phyloP scores from a whole-genome alignment of 225 moss, liverwort and hornwort genomes.

The Anthoceros angustus region DNA sequence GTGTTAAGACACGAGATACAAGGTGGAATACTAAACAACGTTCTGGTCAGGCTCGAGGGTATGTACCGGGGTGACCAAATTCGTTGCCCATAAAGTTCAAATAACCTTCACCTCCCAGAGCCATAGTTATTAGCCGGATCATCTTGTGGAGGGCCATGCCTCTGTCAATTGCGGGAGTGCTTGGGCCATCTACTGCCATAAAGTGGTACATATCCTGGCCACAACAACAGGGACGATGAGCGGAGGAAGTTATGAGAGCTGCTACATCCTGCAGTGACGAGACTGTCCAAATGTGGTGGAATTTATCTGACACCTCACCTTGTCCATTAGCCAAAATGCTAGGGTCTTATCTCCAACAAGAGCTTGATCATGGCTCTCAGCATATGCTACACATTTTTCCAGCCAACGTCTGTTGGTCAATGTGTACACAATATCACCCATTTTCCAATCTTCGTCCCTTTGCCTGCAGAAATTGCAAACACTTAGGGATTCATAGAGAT shows the following conservation, averaged over 20 bases:
- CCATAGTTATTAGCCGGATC: constrained; percentile 9
- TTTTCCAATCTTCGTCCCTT: constrained; percentile 6
- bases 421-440: constrained; percentile 7
- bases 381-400: constrained; percentile 9
- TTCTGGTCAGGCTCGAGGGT: not conserved
- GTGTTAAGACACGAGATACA: not conserved
- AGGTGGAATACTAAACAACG: not conserved
- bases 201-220: constrained; percentile 7
- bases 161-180: constrained; percentile 8
- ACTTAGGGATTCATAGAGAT: no score
- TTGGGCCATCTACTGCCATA: constrained; percentile 7
- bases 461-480: not conserved
- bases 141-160: constrained; percentile 10
- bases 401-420: constrained; percentile 9
- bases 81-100: constrained; percentile 10
- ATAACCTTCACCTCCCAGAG: constrained; percentile 6
- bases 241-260: not conserved
- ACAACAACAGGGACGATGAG: not conserved
- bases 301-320: not conserved
- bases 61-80: constrained; percentile 8
- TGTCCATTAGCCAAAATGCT: constrained; percentile 10
- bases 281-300: not conserved
- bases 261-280: not conserved
- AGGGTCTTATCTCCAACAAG: constrained; percentile 8
- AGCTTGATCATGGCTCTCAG: constrained; percentile 9